Evolutionary conservation across 2,329 filamentous ascomycete genomes (phyloP), one percentile per base, ranked within the genome.

Genomic region (Zymoseptoria pseudotritici): DNA sequence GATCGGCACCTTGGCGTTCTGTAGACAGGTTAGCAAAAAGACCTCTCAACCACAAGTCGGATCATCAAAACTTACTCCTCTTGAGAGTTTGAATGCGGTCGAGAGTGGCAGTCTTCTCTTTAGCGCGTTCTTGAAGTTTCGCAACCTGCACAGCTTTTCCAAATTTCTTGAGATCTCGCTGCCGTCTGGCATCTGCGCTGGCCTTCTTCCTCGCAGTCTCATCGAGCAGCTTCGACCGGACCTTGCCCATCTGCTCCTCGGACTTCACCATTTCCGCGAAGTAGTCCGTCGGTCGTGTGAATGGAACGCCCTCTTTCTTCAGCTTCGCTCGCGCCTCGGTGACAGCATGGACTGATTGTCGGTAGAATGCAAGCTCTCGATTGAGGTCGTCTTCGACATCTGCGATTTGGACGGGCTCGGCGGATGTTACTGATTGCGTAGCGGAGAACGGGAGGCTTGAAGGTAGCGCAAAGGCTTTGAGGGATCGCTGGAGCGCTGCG

Each of bases 211-310:
- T 82, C 10, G 93, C 90, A 0, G 93, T 94, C 72, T 95, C 91
- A 71, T 97, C 92, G 63, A 96, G 83, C 70, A 97, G 80, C 82
- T 95, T 96, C 71, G 87, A 85, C 82, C 95, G 95, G 74, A 99
- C 90, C 82, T 90, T 92, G 73, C 90, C 90, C 94, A 99, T 99
- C 76, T 97, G 94, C 70, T 95, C 93, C 73, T 99, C 94, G 71
- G 88, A 90, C 84, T 97, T 97, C 71, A 97, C 87, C 92, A 97
- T 99, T 81, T 99, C 94, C 52, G 94, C 94, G 70, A 99, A 99
- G 79, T 96, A 99, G 78, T 99, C 94, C 58, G 85, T 87, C 3
- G 94, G 94, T 9, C 94, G 84, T 26, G 90, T 88, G 77, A 99
- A 99, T 6, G 89, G 84, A 0, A 93, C 83, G 8, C 88, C 88